Evolutionary conservation across 352 stramenopile species (phyloP).

Genomic region (Phytopythium chamaehyphon): DNA sequence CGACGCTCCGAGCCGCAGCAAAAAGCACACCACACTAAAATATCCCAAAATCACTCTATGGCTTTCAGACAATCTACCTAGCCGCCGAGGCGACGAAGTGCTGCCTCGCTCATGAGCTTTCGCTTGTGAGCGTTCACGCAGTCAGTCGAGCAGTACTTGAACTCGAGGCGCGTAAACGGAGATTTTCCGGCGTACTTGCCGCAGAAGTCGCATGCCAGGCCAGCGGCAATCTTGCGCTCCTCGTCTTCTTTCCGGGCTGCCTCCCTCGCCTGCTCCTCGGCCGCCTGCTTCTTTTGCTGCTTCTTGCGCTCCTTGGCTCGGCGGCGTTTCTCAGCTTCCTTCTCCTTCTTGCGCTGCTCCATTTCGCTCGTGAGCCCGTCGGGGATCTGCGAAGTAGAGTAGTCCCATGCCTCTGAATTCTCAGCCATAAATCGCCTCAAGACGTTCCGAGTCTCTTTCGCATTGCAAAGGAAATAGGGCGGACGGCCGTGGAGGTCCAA

Average conservation of each 20-base stretch:
- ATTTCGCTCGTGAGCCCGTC: constrained; percentile 72
- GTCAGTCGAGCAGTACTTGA: constrained; percentile 92
- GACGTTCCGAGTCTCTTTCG: constrained; percentile 88
- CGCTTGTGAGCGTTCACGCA: constrained; percentile 92
- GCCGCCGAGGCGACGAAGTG: constrained; percentile 69
- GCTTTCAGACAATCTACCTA: constrained; percentile 8
- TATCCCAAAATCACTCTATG: not conserved
- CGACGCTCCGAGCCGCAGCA: no score
- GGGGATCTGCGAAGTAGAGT: constrained; percentile 63
- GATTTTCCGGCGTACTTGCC: constrained; percentile 81
- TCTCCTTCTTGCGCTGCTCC: constrained; percentile 84
- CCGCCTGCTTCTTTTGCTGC: constrained; percentile 77
- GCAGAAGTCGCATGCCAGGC: constrained; percentile 71
- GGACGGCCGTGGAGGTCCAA: constrained; percentile 77
- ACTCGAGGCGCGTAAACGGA: constrained; percentile 90
- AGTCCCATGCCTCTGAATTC: constrained; percentile 82
- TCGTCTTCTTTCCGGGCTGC: constrained; percentile 46
- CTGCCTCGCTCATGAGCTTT: constrained; percentile 91
- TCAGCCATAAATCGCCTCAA: constrained; percentile 87
- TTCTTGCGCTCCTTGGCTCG: constrained; percentile 91
- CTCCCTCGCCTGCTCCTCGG: constrained; percentile 69
- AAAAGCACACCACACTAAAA: no score
- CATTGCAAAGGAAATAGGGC: constrained; percentile 87
- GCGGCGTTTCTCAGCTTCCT: constrained; percentile 83
- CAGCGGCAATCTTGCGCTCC: constrained; percentile 72